Base-by-base conservation (phyloP, 495 filamentous ascomycete species). In the Daldinia decipiens region DNA sequence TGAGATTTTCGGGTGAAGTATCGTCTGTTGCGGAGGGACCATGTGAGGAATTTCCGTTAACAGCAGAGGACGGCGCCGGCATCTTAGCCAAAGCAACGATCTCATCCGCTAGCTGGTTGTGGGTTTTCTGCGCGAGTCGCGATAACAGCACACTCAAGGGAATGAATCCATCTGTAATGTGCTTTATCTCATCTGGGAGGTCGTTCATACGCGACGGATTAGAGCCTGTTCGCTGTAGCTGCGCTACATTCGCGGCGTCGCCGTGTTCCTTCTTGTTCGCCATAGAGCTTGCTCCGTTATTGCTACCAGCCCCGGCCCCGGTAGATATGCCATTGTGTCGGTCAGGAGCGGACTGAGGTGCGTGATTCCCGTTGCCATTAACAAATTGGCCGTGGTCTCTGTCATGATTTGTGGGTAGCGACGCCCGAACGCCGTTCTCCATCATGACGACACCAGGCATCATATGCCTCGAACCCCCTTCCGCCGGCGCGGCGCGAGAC, bases 91-190 rank as follows among this genome's bases (percentile, higher is more conserved):
- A 79, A 36, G 87, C 84, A 21, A 83, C 76, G n/a, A 98, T 87
- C 54, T 90, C 79, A 13, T 93, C 90, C 15, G 83, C 83, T 7
- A 98, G 83, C 59, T 89, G 87, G 63, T 90, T 91, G 79, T 91
- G 94, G 47, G 91, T 92, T 78, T 92, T 89, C 76, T 98, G 93
- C 31, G 90, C 90, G 12, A 95, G 85, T 61, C 95, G 87, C 57
- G 85, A 85, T 51, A 98, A 82, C 24, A 99, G 80, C 39, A 82
- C 83, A 15, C 86, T 84, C 29, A 97, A 82, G 4, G 91, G 89
- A 27, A 92, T 82, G 68, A 91, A 96, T 29, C 89, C 88, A 61
- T 89, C 80, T 0, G 91, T 92, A 62, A 97, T 92, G 68, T 96
- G 93, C 53, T 84, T 80, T 19, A 98, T 87, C 73, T 95, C 90